Evolutionary conservation across 768 basidiomycete genomes (phyloP), one percentile per base, ranked within the genome.

Genomic region (Trametes elegans): DNA sequence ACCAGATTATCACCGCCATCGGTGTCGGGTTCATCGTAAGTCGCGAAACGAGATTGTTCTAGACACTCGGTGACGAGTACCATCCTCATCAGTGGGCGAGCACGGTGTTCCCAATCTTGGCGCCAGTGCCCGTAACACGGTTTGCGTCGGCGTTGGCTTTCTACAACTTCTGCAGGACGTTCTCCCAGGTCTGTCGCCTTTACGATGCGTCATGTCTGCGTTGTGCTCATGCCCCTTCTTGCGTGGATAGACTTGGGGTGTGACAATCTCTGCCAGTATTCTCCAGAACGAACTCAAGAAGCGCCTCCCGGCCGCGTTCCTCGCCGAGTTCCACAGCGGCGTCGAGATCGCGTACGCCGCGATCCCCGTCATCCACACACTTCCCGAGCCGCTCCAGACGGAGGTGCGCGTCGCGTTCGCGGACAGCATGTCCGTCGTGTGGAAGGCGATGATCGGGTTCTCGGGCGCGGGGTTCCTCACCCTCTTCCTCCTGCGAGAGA

Each of bases 101-200:
- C 18, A 69, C 4, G 21, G 66, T 26, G 59, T 65, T 65, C 58
- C 62, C 64, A 1, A 64, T 74, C 14, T 66, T 75, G 8, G 71
- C 74, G 8, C 71, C 74, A 0, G 56, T 74, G 2, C 66, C 64
- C 4, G 60, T 72, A 6, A 36, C 62, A 5, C 45, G 56, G 13
- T 71, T 65, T 41, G 74, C 75, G 10, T 57, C 61, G 5, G 74
- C 75, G 2, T 59, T 76, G 11, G 64, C 70, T 0, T 69, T 71
- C 64, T 68, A 64, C 58, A 55, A 57, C 14, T 68, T 68, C 61
- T 34, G 46, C 10, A 55, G 66, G 13, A 24, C 32, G 19, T 65
- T 64, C 44, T 59, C 60, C 5, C 64, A 66, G 63, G 41, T 43
- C 3, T 2, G 41, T n/a, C 21, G 7, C 41, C 24, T 27, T n/a